These are phyloP conservation scores for Papiliotrema fonsecae DNA, from an alignment of 1,284 basidiomycete genomes.

Conservation along the genomic window DNA sequence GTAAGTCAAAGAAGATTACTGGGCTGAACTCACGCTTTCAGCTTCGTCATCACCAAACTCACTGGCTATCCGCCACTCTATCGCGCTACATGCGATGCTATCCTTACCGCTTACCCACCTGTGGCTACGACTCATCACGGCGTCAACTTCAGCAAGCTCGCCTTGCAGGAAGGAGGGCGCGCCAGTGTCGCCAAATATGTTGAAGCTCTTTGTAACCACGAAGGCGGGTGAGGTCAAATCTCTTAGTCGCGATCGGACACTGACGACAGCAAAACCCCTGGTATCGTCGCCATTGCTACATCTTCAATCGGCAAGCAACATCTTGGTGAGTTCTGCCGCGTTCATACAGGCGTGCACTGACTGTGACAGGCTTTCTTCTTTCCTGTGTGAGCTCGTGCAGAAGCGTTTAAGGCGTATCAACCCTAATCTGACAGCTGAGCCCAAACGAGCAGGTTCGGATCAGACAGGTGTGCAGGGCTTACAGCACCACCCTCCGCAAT, in stretches of 20 bases:
- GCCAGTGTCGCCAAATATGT: constrained; percentile 33
- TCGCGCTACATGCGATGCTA: constrained; percentile 29
- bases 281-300: constrained; percentile 39
- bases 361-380: constrained; percentile 16
- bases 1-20: constrained; percentile 20
- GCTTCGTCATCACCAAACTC: constrained; percentile 41
- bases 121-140: constrained; percentile 43
- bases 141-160: constrained; percentile 40
- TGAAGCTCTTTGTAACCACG: constrained; percentile 32
- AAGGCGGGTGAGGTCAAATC: constrained; percentile 24
- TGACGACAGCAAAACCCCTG: constrained; percentile 28
- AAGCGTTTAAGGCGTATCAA: too few species aligned
- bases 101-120: constrained; percentile 39
- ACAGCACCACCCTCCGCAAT: constrained; percentile 40
- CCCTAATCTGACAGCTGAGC: too few species aligned
- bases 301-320: constrained; percentile 42
- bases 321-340: constrained; percentile 26
- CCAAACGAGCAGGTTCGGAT: constrained; percentile 30
- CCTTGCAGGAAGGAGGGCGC: constrained; percentile 25
- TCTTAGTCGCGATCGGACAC: constrained; percentile 1
- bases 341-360: constrained; percentile 7
- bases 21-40: constrained; percentile 8
- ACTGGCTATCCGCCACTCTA: constrained; percentile 24
- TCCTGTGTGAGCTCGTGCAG: constrained; percentile 24
- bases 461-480: constrained; percentile 34